Evolutionary conservation across 768 basidiomycete species (phyloP), one percentile per base, ranked within the genome.

Genomic region (Termitomyces titanicus): DNA sequence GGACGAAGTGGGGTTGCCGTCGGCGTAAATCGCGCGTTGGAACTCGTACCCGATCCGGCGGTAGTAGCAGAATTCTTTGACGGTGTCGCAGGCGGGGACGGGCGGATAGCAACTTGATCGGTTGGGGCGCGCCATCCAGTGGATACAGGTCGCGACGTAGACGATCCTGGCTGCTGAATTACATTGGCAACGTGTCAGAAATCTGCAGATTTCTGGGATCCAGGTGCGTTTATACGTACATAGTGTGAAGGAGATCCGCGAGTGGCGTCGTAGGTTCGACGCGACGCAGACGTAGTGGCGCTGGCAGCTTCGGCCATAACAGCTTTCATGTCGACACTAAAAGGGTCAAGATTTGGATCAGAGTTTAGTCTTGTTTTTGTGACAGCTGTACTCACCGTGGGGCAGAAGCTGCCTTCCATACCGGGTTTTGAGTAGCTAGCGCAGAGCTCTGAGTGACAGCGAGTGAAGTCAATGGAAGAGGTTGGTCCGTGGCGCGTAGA

Each of bases 321-420:
- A 15, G 81, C 71, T 63, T 88, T 89, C 81, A 98, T 86, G 65
- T 96, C 91, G 12, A 86, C 82, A 22, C 89, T 94, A 57, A n/a
- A 37, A 53, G 61, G 43, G 35, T 27, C 34, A 58, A 61, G 3
- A 15, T 47, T 55, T 37, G 17, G 12, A 27, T 40, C 9, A 40
- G 29, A 20, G 24, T 57, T 64, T 37, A 38, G n/a, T 29, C 44
- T 11, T 51, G 42, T 39, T 15, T 31, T 40, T 27, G 33, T 22
- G 37, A 46, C 10, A 10, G 22, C 0, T 51, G 27, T 13, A 70
- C 82, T 37, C 63, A 84, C 86, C 78, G 77, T 53, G 84, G 83
- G 0, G 70, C 69, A 7, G 75, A 75, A 3, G 70, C 60, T 12
- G 72, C 68, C 62, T 82, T 84, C 83, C 82, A 85, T 17, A 74